Conservation (phyloP, 108 stramenopile genomes). For the Parietichytrium sp. region DNA sequence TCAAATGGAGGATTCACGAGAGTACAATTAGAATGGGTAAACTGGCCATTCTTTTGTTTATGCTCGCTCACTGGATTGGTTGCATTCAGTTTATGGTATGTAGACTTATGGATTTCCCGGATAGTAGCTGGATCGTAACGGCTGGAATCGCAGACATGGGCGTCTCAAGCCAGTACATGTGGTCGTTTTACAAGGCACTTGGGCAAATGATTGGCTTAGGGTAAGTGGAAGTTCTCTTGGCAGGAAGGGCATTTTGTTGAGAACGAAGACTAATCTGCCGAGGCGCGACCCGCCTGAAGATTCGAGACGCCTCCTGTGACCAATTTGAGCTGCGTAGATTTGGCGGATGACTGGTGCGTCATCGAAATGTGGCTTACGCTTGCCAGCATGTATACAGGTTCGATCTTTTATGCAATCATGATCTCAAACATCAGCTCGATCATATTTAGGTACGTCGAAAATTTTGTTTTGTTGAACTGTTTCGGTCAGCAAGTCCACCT, state of each 20-base stretch:
- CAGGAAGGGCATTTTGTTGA: too few species aligned
- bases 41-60: constrained; percentile 50
- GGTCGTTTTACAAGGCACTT: constrained; percentile 68
- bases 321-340: constrained; percentile 59
- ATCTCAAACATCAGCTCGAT: constrained; percentile 67
- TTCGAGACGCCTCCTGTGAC: constrained; percentile 69
- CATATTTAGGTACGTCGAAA: too few species aligned
- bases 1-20: constrained; percentile 62
- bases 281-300: too few species aligned
- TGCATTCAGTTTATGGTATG: constrained; percentile 67
- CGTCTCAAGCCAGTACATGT: constrained; percentile 59
- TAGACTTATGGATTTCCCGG: constrained; percentile 60
- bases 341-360: constrained; percentile 59
- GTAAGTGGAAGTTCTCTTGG: too few species aligned
- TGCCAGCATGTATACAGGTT: constrained; percentile 63
- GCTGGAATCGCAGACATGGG: constrained; percentile 51
- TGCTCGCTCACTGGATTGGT: constrained; percentile 69
- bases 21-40: constrained; percentile 59
- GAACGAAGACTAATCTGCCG: too few species aligned
- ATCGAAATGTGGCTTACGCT: constrained; percentile 69
- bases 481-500: too few species aligned
- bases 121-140: constrained; percentile 63
- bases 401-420: constrained; percentile 67
- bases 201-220: constrained; percentile 74
- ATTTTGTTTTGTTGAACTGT: too few species aligned